Evolutionary conservation across 208 protist species (phyloP).

Genomic region (Trichomonas gallinae): DNA sequence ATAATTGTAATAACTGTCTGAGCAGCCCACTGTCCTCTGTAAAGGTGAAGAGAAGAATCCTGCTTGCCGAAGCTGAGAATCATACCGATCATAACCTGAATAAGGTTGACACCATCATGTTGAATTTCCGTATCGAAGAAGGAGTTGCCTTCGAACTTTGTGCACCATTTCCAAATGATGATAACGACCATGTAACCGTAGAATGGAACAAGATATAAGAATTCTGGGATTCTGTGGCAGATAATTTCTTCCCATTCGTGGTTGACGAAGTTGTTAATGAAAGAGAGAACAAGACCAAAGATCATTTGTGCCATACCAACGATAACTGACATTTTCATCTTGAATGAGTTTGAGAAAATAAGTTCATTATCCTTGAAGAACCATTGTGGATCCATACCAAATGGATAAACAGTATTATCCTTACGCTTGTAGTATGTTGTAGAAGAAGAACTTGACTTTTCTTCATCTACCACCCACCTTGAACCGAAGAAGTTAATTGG

Average conservation of each 20-base stretch:
- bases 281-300: constrained; percentile 69
- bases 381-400: constrained; percentile 54
- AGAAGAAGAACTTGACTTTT: neutral
- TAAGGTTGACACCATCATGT: neutral
- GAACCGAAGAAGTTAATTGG: constrained; percentile 39
- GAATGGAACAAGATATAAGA: constrained; percentile 69
- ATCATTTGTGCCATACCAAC: constrained; percentile 69
- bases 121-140: neutral
- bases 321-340: constrained; percentile 95
- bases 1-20: neutral
- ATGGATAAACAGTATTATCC: constrained; percentile 36
- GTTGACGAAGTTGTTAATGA: constrained; percentile 59
- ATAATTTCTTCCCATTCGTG: neutral
- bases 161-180: constrained; percentile 90
- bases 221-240: constrained; percentile 74
- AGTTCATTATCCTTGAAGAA: constrained; percentile 69
- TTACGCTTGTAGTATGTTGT: neutral
- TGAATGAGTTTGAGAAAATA: constrained; percentile 87
- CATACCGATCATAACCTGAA: neutral
- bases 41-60: neutral
- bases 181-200: constrained; percentile 78
- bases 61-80: neutral
- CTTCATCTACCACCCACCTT: neutral
- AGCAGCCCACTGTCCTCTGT: neutral
- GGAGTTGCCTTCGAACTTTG: constrained; percentile 43